These are phyloP conservation scores for Linnemannia hyalina DNA, from an alignment of 192 early-diverging fungal genomes.

Conservation along the genomic window DNA sequence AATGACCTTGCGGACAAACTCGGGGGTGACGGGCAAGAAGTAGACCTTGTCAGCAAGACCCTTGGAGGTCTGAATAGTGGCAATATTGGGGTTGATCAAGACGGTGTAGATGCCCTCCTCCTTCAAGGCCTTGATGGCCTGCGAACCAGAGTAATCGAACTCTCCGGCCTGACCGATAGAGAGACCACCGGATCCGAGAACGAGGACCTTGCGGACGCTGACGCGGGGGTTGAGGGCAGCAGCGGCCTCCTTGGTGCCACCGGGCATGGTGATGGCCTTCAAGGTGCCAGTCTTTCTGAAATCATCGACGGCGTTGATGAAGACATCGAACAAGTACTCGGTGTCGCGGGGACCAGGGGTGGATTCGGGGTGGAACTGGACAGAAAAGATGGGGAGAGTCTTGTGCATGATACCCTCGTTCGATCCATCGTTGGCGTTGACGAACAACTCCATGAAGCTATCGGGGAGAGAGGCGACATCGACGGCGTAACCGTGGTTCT, in stretches of 20 bases:
- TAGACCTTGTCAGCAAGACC: conserved; percentile 94
- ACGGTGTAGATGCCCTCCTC: conserved; percentile 95
- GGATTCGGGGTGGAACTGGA: conserved; percentile 99
- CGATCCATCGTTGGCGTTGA: conserved; percentile 98
- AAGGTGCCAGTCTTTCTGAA: conserved; percentile 78
- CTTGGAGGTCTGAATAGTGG: conserved; percentile 96
- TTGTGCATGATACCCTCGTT: conserved; percentile 98
- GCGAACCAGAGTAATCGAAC: conserved; percentile 98
- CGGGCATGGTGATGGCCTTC: conserved; percentile 80
- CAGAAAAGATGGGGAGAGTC: conserved; percentile 92
- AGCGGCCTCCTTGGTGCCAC: conserved; percentile 62
- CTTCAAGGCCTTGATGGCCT: conserved; percentile 97
- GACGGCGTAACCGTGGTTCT: conserved; percentile 99
- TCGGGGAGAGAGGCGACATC: conserved; percentile 80
- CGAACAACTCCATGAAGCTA: conserved; percentile 90
- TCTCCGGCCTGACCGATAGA: conserved; percentile 98
- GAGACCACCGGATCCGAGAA: conserved; percentile 94
- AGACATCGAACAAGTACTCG: conserved; percentile 97
- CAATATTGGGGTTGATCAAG: conserved; percentile 98
- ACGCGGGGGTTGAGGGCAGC: conserved; percentile 64
- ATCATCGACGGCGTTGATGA: conserved; percentile 82
- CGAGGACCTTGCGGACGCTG: conserved; percentile 88
- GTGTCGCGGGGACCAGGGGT: conserved; percentile 97
- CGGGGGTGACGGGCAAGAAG: conserved; percentile 94
- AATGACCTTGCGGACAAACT: conserved; percentile 93